Conservation (phyloP, 345 rosid genomes). For the Carallia pectinifolia region DNA sequence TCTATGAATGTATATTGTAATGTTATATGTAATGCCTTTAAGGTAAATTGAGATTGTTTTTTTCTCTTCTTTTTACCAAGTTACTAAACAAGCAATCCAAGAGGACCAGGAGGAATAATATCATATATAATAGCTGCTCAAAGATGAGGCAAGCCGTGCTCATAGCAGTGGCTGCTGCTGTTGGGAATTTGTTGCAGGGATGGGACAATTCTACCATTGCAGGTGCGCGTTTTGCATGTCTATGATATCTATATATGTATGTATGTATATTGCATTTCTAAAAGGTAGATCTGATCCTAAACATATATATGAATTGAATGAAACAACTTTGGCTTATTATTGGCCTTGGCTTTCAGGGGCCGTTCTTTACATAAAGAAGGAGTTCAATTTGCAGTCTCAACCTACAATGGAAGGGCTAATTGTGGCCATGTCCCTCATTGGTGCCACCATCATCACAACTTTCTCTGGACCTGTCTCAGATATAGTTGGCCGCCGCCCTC, state of each 20-base stretch:
- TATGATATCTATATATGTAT: not conserved
- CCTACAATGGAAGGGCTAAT: conserved; percentile 48
- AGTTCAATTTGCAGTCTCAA: conserved; percentile 33
- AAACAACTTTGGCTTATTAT: not conserved
- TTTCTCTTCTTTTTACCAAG: no score
- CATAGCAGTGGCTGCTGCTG: conserved; percentile 36
- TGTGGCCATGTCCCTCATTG: conserved; percentile 42
- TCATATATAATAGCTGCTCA: not conserved
- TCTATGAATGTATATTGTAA: no score
- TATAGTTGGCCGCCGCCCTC: conserved; percentile 35
- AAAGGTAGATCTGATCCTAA: not conserved
- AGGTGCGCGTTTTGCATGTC: conserved; percentile 18
- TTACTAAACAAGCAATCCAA: not conserved
- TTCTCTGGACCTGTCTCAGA: conserved; percentile 41
- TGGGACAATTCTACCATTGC: conserved; percentile 51
- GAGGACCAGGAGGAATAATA: not conserved
- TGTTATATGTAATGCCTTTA: no score
- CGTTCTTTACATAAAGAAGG: conserved; percentile 43
- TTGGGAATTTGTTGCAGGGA: conserved; percentile 47
- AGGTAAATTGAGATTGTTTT: no score
- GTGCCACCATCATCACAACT: conserved; percentile 41
- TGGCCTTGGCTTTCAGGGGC: conserved; percentile 26
- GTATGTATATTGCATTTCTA: no score
- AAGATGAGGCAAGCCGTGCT: conserved; percentile 43
- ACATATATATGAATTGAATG: not conserved